phyloP scores from a whole-genome alignment of 768 basidiomycete species.

The Xerocomellus amylosporus region DNA sequence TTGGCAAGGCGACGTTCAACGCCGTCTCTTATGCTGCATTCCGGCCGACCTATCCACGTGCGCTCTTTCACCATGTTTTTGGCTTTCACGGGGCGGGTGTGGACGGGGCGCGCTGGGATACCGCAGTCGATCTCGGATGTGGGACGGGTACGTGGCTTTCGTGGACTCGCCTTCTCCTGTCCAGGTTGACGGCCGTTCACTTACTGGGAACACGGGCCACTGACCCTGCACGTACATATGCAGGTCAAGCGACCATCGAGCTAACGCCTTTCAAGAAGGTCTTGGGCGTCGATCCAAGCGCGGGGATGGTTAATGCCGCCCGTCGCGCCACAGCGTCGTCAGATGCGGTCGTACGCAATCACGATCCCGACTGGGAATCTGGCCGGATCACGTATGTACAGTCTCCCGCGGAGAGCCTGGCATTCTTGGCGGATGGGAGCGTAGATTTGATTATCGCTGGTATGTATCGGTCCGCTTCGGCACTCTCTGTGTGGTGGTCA shows the following conservation, averaged over 20 bases:
- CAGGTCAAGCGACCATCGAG: constrained; percentile 69
- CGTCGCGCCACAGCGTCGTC: constrained; percentile 17
- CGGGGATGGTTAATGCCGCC: constrained; percentile 65
- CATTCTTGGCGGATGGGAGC: constrained; percentile 45
- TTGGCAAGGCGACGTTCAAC: constrained; percentile 68
- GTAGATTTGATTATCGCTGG: constrained; percentile 73
- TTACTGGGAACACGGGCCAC: neutral
- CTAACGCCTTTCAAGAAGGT: constrained; percentile 58
- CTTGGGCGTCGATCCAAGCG: constrained; percentile 70
- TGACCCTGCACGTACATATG: no score
- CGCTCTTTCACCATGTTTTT: constrained; percentile 62
- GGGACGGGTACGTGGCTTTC: constrained; percentile 60
- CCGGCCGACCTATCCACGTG: constrained; percentile 69
- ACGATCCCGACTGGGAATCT: neutral
- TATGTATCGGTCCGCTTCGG: constrained; percentile 22
- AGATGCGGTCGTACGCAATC: constrained; percentile 9
- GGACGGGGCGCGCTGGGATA: constrained; percentile 41
- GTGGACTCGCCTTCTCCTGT: neutral
- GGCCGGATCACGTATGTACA: constrained; percentile 36
- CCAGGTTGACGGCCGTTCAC: no score
- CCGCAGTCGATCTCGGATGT: constrained; percentile 76
- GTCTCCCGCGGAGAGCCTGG: constrained; percentile 54
- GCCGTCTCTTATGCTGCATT: constrained; percentile 62
- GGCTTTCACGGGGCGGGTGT: constrained; percentile 45
- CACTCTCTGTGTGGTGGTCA: no score